Percentiles rank a stretch among this genome's conserved stretches.
These are phyloP conservation scores for Diaporthe batatas DNA, from an alignment of 2,329 filamentous ascomycete genomes.

Conservation along the genomic window DNA sequence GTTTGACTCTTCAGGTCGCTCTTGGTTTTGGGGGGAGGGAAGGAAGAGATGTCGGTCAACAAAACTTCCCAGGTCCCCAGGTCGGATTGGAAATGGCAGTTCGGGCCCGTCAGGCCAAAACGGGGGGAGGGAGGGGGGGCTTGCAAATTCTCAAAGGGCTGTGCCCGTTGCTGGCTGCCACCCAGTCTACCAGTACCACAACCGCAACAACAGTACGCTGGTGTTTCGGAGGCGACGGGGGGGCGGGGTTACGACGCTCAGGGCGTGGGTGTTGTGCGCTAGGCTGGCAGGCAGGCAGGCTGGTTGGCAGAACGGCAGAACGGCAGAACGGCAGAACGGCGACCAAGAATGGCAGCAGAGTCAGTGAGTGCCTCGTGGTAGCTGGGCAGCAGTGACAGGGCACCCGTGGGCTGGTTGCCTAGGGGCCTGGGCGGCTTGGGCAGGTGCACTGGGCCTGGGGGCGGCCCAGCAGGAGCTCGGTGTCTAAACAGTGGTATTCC, in stretches of 20 bases:
- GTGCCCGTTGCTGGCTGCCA: conserved; percentile 28
- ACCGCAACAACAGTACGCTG: conserved; percentile 23
- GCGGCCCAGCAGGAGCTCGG: not conserved
- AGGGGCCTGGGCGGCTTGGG: conserved; percentile 2
- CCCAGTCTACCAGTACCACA: conserved; percentile 1
- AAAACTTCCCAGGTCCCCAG: conserved; percentile 34
- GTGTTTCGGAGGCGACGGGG: conserved; percentile 35
- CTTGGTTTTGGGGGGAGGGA: conserved; percentile 23
- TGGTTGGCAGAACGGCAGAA: conserved; percentile 24
- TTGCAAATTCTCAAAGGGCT: conserved; percentile 37
- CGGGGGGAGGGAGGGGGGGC: not conserved
- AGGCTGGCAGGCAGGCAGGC: too few species aligned
- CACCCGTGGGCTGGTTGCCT: conserved; percentile 17
- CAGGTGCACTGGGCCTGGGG: not conserved
- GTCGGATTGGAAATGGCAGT: conserved; percentile 39
- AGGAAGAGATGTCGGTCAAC: conserved; percentile 38
- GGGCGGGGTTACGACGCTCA: conserved; percentile 19
- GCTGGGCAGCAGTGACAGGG: not conserved
- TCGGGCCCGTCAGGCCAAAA: conserved; percentile 37
- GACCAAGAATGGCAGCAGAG: not conserved
- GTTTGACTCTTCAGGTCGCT: conserved; percentile 36
- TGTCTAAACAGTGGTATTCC: conserved; percentile 2
- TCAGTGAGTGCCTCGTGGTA: not conserved
- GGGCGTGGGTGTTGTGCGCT: conserved; percentile 14
- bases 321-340: conserved; percentile 8